Evolutionary conservation across 768 basidiomycete species (phyloP).

Genomic region (Coprinopsis cinerea): DNA sequence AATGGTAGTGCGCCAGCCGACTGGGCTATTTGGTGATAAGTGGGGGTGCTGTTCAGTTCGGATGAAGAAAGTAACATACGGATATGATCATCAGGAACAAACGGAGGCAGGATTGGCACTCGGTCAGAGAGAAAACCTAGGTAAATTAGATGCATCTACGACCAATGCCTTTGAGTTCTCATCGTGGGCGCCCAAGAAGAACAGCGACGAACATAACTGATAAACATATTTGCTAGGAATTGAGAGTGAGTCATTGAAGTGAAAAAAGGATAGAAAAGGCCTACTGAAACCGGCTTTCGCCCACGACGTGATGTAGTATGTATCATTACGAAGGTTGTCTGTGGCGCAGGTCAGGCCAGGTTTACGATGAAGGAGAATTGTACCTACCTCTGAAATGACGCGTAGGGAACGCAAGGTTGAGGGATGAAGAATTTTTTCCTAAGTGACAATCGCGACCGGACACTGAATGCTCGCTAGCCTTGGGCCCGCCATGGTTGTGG

Average conservation of each 20-base stretch:
- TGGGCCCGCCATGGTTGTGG: too few relatives aligned
- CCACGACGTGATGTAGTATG: slow-evolving; percentile 51
- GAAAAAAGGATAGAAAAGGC: slow-evolving; percentile 8
- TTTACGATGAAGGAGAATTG: background rate
- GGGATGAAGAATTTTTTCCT: background rate
- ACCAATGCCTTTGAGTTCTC: background rate
- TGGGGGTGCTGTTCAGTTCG: background rate
- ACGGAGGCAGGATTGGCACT: slow-evolving; percentile 43
- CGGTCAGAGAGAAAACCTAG: slow-evolving; percentile 38
- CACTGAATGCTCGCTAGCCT: background rate
- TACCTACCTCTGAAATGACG: slow-evolving; percentile 17
- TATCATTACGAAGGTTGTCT: slow-evolving; percentile 35
- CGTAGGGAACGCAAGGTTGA: slow-evolving; percentile 8
- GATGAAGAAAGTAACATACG: slow-evolving; percentile 17
- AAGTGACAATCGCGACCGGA: background rate
- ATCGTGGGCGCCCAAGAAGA: background rate
- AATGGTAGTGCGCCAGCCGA: slow-evolving; percentile 31
- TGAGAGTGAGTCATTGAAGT: background rate
- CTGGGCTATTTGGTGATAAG: slow-evolving; percentile 16
- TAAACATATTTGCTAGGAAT: slow-evolving; percentile 29
- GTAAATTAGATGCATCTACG: slow-evolving; percentile 43
- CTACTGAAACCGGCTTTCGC: slow-evolving; percentile 50
- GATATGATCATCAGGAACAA: slow-evolving; percentile 37
- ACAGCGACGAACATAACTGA: slow-evolving; percentile 24
- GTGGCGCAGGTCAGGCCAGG: background rate